phyloP scores from a whole-genome alignment of 352 stramenopile species.

The Pythium phragmitis region DNA sequence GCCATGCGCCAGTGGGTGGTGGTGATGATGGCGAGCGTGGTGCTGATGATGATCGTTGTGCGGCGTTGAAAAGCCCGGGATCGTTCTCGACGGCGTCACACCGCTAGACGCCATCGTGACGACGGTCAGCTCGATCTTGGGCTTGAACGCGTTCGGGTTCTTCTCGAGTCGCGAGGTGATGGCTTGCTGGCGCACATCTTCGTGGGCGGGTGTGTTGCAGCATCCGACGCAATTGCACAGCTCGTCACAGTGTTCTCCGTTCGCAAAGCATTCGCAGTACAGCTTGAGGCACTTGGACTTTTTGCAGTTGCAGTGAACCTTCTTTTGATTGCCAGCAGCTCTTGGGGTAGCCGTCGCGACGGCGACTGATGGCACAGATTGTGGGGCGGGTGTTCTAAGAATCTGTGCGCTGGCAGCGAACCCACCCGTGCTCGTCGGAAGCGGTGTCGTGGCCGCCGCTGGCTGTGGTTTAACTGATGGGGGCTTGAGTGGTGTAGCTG shows the following conservation, averaged over 20 bases:
- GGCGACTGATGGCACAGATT: constrained; percentile 14
- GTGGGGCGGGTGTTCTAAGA: constrained; percentile 28
- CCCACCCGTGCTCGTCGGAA: constrained; percentile 3
- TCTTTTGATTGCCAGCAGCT: constrained; percentile 24
- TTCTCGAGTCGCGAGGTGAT: constrained; percentile 90
- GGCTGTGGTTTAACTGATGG: background rate
- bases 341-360: background rate
- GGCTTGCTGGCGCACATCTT: constrained; percentile 69
- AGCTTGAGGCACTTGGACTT: constrained; percentile 98
- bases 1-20: constrained; percentile 10
- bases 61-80: constrained; percentile 22
- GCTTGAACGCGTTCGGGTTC: constrained; percentile 96
- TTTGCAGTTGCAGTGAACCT: constrained; percentile 95
- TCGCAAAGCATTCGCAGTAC: constrained; percentile 96
- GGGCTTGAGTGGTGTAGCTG: constrained; percentile 11
- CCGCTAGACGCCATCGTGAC: constrained; percentile 8
- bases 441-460: constrained; percentile 8
- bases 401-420: constrained; percentile 11
- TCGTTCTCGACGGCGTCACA: background rate
- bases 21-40: constrained; percentile 2
- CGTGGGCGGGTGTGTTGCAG: constrained; percentile 84
- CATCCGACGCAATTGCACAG: constrained; percentile 93
- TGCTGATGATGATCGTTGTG: constrained; percentile 16
- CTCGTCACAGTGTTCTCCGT: constrained; percentile 88
- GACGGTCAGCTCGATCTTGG: constrained; percentile 85